A percentile compares a stretch with the other conserved stretches of the same genome.
Conservation (phyloP, 2,329 filamentous ascomycete species). For the Penicillium sp. region DNA sequence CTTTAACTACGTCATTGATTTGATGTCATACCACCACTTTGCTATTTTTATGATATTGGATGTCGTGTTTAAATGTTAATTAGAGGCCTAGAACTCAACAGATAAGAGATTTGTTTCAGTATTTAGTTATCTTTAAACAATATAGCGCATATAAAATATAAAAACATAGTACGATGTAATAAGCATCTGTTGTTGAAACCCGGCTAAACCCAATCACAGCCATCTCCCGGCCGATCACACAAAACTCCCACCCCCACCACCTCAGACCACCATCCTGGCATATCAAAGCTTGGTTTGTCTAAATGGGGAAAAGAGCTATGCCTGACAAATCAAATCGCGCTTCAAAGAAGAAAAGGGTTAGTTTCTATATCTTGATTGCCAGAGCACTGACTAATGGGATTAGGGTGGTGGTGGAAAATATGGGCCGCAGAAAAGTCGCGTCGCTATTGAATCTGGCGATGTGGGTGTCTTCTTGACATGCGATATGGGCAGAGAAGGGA, state of each 20-base stretch:
- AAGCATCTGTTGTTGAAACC: background rate
- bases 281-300: slow-evolving; percentile 5
- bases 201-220: slow-evolving; percentile 21
- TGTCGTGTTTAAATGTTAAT: background rate
- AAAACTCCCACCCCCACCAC: slow-evolving; percentile 17
- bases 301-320: slow-evolving; percentile 35
- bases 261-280: background rate
- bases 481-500: slow-evolving; percentile 60
- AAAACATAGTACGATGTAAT: background rate
- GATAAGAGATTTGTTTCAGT: background rate
- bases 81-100: background rate
- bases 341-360: slow-evolving; percentile 38
- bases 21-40: slow-evolving; percentile 26
- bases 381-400: slow-evolving; percentile 3
- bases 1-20: slow-evolving; percentile 24
- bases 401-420: slow-evolving; percentile 34
- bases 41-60: background rate
- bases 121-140: background rate
- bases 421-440: slow-evolving; percentile 28
- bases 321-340: slow-evolving; percentile 23
- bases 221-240: slow-evolving; percentile 17
- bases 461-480: slow-evolving; percentile 64
- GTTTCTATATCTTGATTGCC: background rate
- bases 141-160: no score
- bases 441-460: slow-evolving; percentile 50